Percentiles rank a stretch among this genome's conserved stretches.
These are phyloP conservation scores for Chytriomyces hyalinus DNA, from an alignment of 192 early-diverging fungal genomes.

Conservation along the genomic window DNA sequence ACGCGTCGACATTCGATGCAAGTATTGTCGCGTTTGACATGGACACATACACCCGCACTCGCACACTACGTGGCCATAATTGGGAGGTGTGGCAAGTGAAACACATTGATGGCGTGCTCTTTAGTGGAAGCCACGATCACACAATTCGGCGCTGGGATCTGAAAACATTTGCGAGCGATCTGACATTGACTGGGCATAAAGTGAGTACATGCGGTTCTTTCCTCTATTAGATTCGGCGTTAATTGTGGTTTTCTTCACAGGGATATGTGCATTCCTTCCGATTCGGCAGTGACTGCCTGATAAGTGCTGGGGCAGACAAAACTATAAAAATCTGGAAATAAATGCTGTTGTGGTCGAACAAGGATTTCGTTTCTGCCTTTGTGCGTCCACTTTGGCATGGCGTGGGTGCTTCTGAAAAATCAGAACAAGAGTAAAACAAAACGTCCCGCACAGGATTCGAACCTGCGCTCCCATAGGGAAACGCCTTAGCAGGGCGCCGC, in stretches of 20 bases:
- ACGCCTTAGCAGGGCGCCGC: slow-evolving; percentile 71
- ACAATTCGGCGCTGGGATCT: slow-evolving; percentile 51
- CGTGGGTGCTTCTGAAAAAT: background rate
- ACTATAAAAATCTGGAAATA: slow-evolving; percentile 37
- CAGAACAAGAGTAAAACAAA: slow-evolving; percentile 34
- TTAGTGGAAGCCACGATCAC: slow-evolving; percentile 49
- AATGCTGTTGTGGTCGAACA: background rate
- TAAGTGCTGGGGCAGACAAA: slow-evolving; percentile 35
- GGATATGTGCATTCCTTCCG: slow-evolving; percentile 36
- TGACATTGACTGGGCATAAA: slow-evolving; percentile 45
- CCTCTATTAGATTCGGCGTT: background rate
- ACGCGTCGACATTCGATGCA: slow-evolving; percentile 63
- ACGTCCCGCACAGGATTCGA: slow-evolving; percentile 72
- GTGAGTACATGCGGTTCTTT: background rate
- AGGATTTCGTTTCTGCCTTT: too few species aligned
- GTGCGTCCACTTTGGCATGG: too few species aligned
- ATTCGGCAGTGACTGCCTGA: slow-evolving; percentile 26
- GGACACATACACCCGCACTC: slow-evolving; percentile 34
- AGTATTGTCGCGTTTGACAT: slow-evolving; percentile 55
- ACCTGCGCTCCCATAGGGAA: slow-evolving; percentile 72
- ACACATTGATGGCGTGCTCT: slow-evolving; percentile 49
- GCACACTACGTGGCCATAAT: slow-evolving; percentile 61
- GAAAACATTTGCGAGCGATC: slow-evolving; percentile 28
- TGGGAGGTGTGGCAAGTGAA: slow-evolving; percentile 70
- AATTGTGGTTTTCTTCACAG: background rate